Base-by-base conservation (phyloP, 2,329 filamentous ascomycete species). In the Blastomyces gilchristii region DNA sequence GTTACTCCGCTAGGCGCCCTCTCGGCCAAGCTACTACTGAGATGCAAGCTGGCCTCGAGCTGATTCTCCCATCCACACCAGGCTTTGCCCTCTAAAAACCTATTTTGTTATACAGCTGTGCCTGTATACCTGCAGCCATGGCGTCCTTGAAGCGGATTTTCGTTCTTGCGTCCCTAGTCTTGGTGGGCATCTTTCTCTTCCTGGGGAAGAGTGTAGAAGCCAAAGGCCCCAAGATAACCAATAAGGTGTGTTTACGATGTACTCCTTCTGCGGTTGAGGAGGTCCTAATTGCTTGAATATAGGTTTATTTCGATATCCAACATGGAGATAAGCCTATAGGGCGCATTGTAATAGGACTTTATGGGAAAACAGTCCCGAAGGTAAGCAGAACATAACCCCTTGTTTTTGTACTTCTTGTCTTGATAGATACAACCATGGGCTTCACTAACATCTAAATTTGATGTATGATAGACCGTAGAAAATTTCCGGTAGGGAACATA, bases 171-270 rank as follows among this genome's bases (percentile, higher is more conserved):
- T 82, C 91, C 74, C 82, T 96, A 73, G 84, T 96, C 72, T 76
- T 95, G 71, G 87, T 89, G 71, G 81, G 92, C 71, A 82, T 83
- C 69, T 81, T 93, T 74, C 79, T 91, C 69, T 85, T 90, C 80
- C 86, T 96, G 74, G 83, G 88, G 69, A 87, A 91, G 77, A 83
- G 85, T 43, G 86, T 84, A 65, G 85, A 89, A 70, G 89, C 89
- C 62, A 91, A 93, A 81, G 93, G 94, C 57, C 93, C 91, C 67
- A 95, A 94, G 86, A 93, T 97, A 81, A 97, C 92, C 71, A 83
- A 90, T 83, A 96, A 96, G 86, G 91, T 84, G n/a, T 22, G 50
- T 49, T 49, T 49, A 57, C 41, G 50, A 22, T 47, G 39, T 50
- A 18, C 47, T 39, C 18, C 25, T 12, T 28, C 11, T n/a, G 37